Evolutionary conservation across 1,139 yeast genomes (phyloP).

Genomic region (Candida sp.): DNA sequence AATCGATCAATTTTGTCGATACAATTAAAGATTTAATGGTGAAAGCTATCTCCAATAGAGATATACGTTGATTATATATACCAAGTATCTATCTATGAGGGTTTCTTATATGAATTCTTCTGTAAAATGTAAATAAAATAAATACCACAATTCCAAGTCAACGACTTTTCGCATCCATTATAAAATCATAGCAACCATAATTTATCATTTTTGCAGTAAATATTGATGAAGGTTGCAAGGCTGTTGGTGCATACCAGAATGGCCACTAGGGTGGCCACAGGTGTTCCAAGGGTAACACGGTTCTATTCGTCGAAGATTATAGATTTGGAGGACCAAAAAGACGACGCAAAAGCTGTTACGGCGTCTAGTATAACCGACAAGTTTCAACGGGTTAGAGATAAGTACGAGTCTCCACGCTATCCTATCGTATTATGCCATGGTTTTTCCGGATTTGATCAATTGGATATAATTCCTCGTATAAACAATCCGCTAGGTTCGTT

Average conservation of each 20-base stretch:
- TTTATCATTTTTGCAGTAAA: not conserved
- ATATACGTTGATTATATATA: slow-evolving; percentile 2
- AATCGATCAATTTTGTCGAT: slow-evolving; percentile 58
- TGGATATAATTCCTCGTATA: slow-evolving; percentile 47
- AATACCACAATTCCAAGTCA: too few species aligned
- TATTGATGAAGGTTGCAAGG: not conserved
- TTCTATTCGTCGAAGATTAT: slow-evolving; percentile 3
- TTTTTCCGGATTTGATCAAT: slow-evolving; percentile 71
- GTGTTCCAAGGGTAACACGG: not conserved
- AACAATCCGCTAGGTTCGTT: slow-evolving; percentile 13
- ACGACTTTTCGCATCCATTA: not conserved
- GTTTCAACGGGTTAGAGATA: slow-evolving; percentile 12
- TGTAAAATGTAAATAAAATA: too few species aligned
- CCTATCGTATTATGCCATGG: slow-evolving; percentile 88
- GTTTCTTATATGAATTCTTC: too few species aligned
- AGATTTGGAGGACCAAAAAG: slow-evolving; percentile 2
- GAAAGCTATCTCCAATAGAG: slow-evolving; percentile 28
- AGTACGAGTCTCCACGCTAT: slow-evolving; percentile 37
- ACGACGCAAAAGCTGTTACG: slow-evolving; percentile 1
- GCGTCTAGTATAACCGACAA: slow-evolving; percentile 5
- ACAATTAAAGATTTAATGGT: slow-evolving; percentile 55
- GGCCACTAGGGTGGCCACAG: too few species aligned
- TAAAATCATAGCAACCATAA: not conserved
- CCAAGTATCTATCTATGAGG: too few species aligned
- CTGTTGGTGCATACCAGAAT: not conserved